A percentile compares a stretch with the other conserved stretches of the same genome.
These are phyloP conservation scores for Prunus kanzakura DNA, from an alignment of 306 rosid species.

Conservation along the genomic window DNA sequence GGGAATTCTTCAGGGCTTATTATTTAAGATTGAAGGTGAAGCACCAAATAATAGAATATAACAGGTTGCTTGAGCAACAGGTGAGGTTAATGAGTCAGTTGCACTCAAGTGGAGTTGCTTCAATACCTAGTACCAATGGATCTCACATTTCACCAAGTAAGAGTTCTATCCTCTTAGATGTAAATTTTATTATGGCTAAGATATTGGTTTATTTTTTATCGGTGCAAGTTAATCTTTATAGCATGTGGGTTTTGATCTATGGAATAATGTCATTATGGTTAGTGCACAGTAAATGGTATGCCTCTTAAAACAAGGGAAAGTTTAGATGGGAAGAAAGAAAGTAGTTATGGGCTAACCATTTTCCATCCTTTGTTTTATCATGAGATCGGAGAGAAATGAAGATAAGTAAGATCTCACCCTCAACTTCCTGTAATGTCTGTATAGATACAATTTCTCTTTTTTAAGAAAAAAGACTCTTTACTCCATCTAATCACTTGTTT, in stretches of 20 bases:
- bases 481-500: neutral
- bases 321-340: neutral
- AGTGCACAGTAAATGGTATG: neutral
- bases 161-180: slow-evolving; percentile 18
- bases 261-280: neutral
- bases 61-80: slow-evolving; percentile 80
- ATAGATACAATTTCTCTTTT: neutral
- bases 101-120: slow-evolving; percentile 48
- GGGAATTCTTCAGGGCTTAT: slow-evolving; percentile 83
- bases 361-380: neutral
- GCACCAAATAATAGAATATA: slow-evolving; percentile 80
- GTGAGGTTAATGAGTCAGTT: slow-evolving; percentile 57
- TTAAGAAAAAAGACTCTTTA: neutral
- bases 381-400: neutral
- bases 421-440: neutral
- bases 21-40: slow-evolving; percentile 76
- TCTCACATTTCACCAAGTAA: slow-evolving; percentile 60
- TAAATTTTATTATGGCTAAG: neutral
- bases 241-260: neutral
- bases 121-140: slow-evolving; percentile 67
- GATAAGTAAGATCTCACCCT: neutral
- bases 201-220: neutral
- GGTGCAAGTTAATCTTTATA: neutral
- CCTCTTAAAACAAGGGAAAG: neutral
- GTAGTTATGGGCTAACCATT: neutral